A percentile compares a stretch with the other conserved stretches of the same genome.
Conservation (phyloP, 2,329 filamentous ascomycete species). For the Stagonosporopsis tanaceti region DNA sequence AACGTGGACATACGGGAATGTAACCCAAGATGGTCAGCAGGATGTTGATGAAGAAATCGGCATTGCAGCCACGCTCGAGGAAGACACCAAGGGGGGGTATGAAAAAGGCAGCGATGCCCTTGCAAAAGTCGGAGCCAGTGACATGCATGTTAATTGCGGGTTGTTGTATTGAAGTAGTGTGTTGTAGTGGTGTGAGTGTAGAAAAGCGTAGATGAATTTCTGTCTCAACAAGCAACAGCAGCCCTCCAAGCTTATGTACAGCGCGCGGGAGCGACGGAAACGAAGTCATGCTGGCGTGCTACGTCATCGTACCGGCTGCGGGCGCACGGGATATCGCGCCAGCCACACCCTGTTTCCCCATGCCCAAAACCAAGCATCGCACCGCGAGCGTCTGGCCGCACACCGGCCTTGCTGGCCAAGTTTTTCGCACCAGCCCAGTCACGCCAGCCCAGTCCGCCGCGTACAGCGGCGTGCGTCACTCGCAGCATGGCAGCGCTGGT, state of each 20-base stretch:
- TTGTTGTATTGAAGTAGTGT: slow-evolving; percentile 8
- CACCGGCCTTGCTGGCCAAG: slow-evolving; percentile 7
- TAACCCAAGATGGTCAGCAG: slow-evolving; percentile 69
- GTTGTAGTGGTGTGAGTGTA: background rate
- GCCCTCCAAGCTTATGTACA: slow-evolving; percentile 34
- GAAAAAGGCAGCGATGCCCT: slow-evolving; percentile 87
- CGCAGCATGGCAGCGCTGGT: background rate
- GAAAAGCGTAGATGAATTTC: slow-evolving; percentile 9
- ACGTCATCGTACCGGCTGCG: background rate
- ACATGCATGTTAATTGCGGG: slow-evolving; percentile 58
- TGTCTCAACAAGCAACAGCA: slow-evolving; percentile 17
- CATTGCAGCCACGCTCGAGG: slow-evolving; percentile 89
- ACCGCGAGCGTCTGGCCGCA: background rate
- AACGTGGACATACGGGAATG: slow-evolving; percentile 63
- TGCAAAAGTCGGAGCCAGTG: slow-evolving; percentile 76
- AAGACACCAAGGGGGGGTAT: slow-evolving; percentile 92
- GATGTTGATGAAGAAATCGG: slow-evolving; percentile 92
- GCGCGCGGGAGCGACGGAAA: slow-evolving; percentile 28
- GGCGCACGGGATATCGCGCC: background rate
- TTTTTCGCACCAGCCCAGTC: background rate
- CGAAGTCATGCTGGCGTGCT: slow-evolving; percentile 9
- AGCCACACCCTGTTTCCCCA: slow-evolving; percentile 6
- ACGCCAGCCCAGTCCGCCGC: slow-evolving; percentile 6
- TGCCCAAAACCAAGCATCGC: slow-evolving; percentile 1
- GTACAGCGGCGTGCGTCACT: slow-evolving; percentile 8